Base-by-base conservation (phyloP, 768 basidiomycete species). In the Amanita polypyramis region DNA sequence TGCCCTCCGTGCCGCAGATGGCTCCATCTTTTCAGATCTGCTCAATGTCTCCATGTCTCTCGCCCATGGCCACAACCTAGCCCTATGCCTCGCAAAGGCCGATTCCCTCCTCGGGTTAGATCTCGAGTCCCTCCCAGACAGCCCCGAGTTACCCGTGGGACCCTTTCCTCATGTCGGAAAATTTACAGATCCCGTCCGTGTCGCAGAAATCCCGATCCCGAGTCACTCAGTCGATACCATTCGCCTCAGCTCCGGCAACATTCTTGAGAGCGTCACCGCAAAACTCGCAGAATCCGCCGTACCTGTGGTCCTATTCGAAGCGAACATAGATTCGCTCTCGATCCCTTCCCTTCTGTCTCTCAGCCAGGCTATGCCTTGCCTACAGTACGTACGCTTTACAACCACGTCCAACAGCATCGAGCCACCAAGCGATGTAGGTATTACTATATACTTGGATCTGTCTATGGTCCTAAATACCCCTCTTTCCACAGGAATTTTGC, bases 381-480 rank as follows among this genome's bases (percentile, higher is more conserved):
- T 88, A 38, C 71, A 72, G 25, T 82, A 79, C 62, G 75, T 88
- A 46, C 77, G 81, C 40, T 66, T 88, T 58, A 80, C 80, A 63
- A 75, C 75, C 35, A 79, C 72, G 4, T 74, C 70, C 37, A 69
- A 64, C 58, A 72, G 78, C 55, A 63, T 65, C 49, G 69, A 73
- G 49, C 65, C 70, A 53, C 76, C 75, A 52, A 66, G 73, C 53
- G 58, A 68, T 59, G 79, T 82, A 64, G 66, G 76, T 65, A 34
- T 55, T 47, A 8, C 34, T 45, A 48, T 32, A 47, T 49, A 54
- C 42, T 52, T 51, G 44, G 41, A 43, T 27, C 45, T 37, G 45
- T 27, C 51, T 29, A 41, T 41, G 39, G 52, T 57, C 58, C 54
- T 54, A 56, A 60, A 57, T 55, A n/a, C n/a, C 49, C 43, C 53